A percentile compares a stretch with the other conserved stretches of the same genome.
Conservation (phyloP, 2,329 filamentous ascomycete genomes). For the Cladosporium colombiae region DNA sequence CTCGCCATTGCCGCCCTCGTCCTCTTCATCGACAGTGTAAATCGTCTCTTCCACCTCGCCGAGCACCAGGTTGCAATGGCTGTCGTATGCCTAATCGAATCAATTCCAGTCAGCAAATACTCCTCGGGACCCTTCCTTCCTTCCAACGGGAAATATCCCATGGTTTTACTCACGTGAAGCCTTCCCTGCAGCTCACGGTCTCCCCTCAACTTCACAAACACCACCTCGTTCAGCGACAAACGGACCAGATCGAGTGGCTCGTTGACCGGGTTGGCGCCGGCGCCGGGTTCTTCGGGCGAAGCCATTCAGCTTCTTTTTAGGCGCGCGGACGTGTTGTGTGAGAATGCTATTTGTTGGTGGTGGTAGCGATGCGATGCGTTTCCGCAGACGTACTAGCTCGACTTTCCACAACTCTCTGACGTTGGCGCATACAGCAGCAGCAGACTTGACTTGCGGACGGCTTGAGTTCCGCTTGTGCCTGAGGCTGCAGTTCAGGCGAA, state of each 20-base stretch:
- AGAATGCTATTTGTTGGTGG: not conserved
- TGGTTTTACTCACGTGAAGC: conserved; percentile 70
- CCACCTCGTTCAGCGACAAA: conserved; percentile 89
- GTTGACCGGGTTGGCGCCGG: conserved; percentile 63
- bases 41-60: conserved; percentile 98
- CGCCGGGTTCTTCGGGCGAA: conserved; percentile 64
- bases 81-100: conserved; percentile 81
- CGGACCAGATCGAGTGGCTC: conserved; percentile 96
- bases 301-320: conserved; percentile 63
- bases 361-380: not conserved
- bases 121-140: not conserved
- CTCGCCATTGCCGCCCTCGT: conserved; percentile 74
- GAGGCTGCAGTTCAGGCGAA: not conserved
- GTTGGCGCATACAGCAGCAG: conserved; percentile 3
- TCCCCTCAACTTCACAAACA: conserved; percentile 95
- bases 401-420: conserved; percentile 1
- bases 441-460: not conserved
- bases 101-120: not conserved
- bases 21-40: conserved; percentile 86
- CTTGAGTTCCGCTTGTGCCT: not conserved
- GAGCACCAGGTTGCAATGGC: conserved; percentile 94
- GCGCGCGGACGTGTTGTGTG: not conserved
- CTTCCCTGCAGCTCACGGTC: conserved; percentile 94
- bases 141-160: not conserved
- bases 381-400: conserved; percentile 7